phyloP scores from a whole-genome alignment of 306 rosid genomes.

The Purshia tridentata region DNA sequence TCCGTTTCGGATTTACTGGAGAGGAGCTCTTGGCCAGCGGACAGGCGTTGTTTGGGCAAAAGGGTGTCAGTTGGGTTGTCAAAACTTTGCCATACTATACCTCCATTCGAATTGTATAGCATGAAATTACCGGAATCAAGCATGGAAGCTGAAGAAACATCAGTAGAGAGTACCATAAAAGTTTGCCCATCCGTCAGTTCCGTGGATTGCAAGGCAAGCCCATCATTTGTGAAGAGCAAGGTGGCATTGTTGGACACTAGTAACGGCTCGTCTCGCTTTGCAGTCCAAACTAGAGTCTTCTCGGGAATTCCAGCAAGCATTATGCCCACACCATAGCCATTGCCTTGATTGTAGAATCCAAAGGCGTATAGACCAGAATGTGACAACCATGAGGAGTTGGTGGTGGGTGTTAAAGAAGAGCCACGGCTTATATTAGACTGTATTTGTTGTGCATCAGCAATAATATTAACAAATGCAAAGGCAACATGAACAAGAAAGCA shows the following conservation, averaged over 20 bases:
- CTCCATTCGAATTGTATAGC: neutral
- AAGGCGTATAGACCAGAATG: constrained; percentile 34
- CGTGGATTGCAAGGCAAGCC: constrained; percentile 14
- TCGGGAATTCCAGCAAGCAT: constrained; percentile 20
- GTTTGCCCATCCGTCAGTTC: constrained; percentile 2
- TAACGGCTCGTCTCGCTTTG: constrained; percentile 8
- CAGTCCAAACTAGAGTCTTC: constrained; percentile 38
- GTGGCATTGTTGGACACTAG: constrained; percentile 12
- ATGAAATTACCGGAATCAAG: constrained; percentile 29
- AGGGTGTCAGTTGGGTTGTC: constrained; percentile 26
- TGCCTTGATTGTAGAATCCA: constrained; percentile 25
- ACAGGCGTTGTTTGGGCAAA: constrained; percentile 13
- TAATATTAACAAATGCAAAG: neutral
- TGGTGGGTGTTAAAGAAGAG: constrained; percentile 17
- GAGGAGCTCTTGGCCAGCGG: neutral
- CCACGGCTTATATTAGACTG: constrained; percentile 10
- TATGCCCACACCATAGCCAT: constrained; percentile 25
- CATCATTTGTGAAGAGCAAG: constrained; percentile 18
- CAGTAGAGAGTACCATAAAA: neutral
- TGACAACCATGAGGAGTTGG: constrained; percentile 31
- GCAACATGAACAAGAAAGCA: neutral
- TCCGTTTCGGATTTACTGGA: constrained; percentile 16
- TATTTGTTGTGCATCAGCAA: constrained; percentile 9
- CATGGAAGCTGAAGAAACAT: constrained; percentile 24
- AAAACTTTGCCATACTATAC: constrained; percentile 24